Evolutionary conservation across 495 filamentous ascomycete species (phyloP).

Genomic region (Penicillium tannophilum): DNA sequence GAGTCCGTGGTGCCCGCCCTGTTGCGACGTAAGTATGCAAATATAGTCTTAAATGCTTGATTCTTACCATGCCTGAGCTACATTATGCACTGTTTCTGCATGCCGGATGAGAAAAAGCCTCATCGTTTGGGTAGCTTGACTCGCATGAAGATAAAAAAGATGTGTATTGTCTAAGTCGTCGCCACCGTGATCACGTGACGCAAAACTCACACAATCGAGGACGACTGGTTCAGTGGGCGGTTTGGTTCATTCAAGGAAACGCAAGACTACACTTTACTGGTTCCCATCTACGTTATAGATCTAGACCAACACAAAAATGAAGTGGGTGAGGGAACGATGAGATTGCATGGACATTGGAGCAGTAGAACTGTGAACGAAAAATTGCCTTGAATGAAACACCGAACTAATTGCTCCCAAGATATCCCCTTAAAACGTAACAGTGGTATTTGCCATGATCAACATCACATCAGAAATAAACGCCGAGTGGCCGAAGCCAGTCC

Average conservation of each 20-base stretch:
- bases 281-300: constrained; percentile 21
- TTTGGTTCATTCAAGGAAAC: neutral
- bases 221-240: too few species aligned
- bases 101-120: constrained; percentile 79
- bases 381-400: constrained; percentile 37
- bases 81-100: constrained; percentile 87
- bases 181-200: neutral
- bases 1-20: constrained; percentile 83
- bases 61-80: constrained; percentile 68
- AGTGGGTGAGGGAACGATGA: constrained; percentile 33
- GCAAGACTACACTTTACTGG: constrained; percentile 4
- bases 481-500: constrained; percentile 29
- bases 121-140: constrained; percentile 44
- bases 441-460: constrained; percentile 36
- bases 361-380: constrained; percentile 36
- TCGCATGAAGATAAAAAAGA: neutral
- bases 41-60: neutral
- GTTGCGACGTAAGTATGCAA: neutral
- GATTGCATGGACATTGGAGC: constrained; percentile 39
- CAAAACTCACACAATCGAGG: neutral
- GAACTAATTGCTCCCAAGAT: constrained; percentile 35
- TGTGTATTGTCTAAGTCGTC: neutral
- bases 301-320: constrained; percentile 11
- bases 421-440: constrained; percentile 28
- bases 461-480: constrained; percentile 33